Conservation (phyloP, 2,329 filamentous ascomycete genomes). For the Botrytis pseudocinerea region DNA sequence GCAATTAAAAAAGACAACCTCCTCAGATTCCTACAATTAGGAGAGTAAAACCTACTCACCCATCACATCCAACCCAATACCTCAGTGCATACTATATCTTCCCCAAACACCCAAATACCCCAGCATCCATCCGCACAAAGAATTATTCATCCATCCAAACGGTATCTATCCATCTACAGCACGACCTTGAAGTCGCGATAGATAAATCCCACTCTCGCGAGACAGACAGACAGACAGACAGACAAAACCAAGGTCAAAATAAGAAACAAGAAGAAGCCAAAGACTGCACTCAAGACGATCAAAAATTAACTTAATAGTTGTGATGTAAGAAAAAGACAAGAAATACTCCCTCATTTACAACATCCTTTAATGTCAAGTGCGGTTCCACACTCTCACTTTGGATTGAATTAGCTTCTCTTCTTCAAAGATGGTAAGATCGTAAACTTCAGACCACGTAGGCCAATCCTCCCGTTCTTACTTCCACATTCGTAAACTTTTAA, state of each 20-base stretch:
- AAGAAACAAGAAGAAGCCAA: not conserved
- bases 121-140: no score
- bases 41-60: not conserved
- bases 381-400: not conserved
- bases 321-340: not conserved
- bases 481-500: not conserved
- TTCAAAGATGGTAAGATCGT: not conserved
- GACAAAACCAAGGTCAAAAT: no score
- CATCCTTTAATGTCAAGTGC: fast-evolving
- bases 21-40: no score
- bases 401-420: not conserved
- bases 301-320: not conserved
- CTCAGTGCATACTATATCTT: not conserved
- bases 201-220: no score
- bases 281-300: not conserved
- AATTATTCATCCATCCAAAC: no score
- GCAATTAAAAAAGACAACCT: no score
- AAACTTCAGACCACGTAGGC: not conserved
- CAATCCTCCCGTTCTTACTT: not conserved
- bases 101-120: not conserved
- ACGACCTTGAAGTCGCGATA: not conserved
- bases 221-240: no score
- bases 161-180: not conserved
- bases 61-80: not conserved
- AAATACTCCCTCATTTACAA: not conserved